phyloP scores from a whole-genome alignment of 495 filamentous ascomycete species.

The Tuber calosporum region DNA sequence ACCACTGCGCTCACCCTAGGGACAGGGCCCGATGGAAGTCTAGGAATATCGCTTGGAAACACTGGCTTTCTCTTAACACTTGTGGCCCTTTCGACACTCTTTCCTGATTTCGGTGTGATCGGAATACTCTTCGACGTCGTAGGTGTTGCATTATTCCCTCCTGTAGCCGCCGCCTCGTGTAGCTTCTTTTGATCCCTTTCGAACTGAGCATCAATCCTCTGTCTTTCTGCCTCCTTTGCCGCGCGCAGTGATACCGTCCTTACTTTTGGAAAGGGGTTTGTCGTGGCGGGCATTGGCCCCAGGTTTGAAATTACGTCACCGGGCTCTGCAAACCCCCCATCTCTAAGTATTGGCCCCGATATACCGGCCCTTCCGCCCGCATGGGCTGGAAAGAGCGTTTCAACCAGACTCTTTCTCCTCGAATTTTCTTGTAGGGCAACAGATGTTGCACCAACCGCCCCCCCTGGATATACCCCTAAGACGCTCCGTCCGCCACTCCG shows the following conservation, averaged over 20 bases:
- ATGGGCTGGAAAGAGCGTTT: slow-evolving; percentile 24
- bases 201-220: slow-evolving; percentile 29
- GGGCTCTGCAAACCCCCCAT: slow-evolving; percentile 9
- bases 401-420: slow-evolving; percentile 22
- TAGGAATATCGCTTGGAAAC: not conserved
- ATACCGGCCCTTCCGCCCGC: slow-evolving; percentile 24
- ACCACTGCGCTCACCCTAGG: slow-evolving; percentile 21
- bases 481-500: slow-evolving; percentile 17
- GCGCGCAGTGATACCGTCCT: slow-evolving; percentile 28
- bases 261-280: slow-evolving; percentile 25
- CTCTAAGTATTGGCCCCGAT: slow-evolving; percentile 28
- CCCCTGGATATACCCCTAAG: slow-evolving; percentile 5
- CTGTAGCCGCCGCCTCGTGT: slow-evolving; percentile 3
- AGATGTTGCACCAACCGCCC: not conserved
- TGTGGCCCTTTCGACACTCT: slow-evolving; percentile 8
- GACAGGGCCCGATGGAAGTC: slow-evolving; percentile 25
- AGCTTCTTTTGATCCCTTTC: slow-evolving; percentile 30
- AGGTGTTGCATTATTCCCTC: not conserved
- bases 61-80: slow-evolving; percentile 33
- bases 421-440: slow-evolving; percentile 1
- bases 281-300: not conserved
- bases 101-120: slow-evolving; percentile 4
- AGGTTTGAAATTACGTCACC: not conserved
- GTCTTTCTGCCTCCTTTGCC: slow-evolving; percentile 30
- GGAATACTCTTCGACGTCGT: not conserved